Evolutionary conservation across 257 asterid genomes (phyloP).

Genomic region (Orobanche coerulescens): DNA sequence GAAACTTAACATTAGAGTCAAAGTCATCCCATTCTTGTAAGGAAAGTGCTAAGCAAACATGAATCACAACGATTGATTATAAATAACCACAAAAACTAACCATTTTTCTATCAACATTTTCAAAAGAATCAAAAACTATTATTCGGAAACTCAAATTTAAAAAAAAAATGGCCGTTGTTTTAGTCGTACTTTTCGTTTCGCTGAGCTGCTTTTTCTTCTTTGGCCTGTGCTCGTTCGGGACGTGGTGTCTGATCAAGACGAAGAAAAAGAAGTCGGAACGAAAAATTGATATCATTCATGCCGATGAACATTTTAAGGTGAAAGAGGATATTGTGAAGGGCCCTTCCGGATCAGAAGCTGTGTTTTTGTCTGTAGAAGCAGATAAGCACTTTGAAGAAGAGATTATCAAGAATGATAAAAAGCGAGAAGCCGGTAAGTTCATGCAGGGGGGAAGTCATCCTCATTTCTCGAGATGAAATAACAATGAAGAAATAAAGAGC

Average conservation of each 20-base stretch:
- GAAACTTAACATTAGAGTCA: slow-evolving; percentile 40
- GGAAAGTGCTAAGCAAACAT: slow-evolving; percentile 28
- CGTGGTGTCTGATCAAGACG: slow-evolving; percentile 28
- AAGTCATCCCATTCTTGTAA: slow-evolving; percentile 41
- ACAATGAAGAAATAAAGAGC: too few relatives aligned
- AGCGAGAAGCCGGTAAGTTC: slow-evolving; percentile 4
- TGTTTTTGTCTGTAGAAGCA: slow-evolving; percentile 32
- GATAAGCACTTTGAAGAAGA: slow-evolving; percentile 36
- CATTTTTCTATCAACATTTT: slow-evolving; percentile 19
- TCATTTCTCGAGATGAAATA: too few relatives aligned
- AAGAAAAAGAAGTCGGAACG: slow-evolving; percentile 19
- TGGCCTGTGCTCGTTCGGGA: slow-evolving; percentile 21
- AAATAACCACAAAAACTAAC: slow-evolving; percentile 4
- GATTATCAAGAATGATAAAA: slow-evolving; percentile 26
- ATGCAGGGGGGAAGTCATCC: too few relatives aligned
- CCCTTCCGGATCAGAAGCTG: slow-evolving; percentile 27
- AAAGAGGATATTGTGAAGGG: slow-evolving; percentile 39
- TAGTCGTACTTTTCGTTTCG: slow-evolving; percentile 28
- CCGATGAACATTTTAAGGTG: slow-evolving; percentile 32
- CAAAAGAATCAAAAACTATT: slow-evolving; percentile 4
- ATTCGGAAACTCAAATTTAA: not conserved
- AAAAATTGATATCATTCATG: slow-evolving; percentile 26
- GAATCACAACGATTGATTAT: slow-evolving; percentile 5
- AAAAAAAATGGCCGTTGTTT: slow-evolving; percentile 9
- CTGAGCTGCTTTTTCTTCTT: slow-evolving; percentile 30